Conservation (phyloP, 345 rosid genomes). For the Leavenworthia alabamica region DNA sequence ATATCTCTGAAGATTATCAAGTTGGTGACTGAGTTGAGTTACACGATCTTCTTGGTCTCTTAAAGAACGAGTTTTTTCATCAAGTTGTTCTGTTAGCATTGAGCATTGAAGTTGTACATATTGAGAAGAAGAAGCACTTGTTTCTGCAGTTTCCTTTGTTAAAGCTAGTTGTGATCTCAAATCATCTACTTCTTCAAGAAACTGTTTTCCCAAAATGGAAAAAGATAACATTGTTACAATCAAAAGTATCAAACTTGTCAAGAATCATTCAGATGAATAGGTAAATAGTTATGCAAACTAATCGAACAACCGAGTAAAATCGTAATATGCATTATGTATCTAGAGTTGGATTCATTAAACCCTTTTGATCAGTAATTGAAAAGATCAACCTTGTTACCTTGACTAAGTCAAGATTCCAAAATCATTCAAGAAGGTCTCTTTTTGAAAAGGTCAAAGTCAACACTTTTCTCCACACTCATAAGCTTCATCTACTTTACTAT, state of each 20-base stretch:
- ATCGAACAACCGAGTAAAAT: no score
- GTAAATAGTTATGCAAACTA: no score
- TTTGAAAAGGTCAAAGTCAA: slow-evolving; percentile 24
- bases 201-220: slow-evolving; percentile 14
- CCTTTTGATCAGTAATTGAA: no score
- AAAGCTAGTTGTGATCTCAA: slow-evolving; percentile 23
- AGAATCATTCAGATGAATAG: no score
- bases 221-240: no score
- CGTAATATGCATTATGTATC: no score
- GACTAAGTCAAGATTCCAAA: slow-evolving; percentile 1
- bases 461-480: slow-evolving; percentile 1
- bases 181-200: slow-evolving; percentile 23
- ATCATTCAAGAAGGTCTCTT: slow-evolving; percentile 2
- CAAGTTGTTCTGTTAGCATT: slow-evolving; percentile 46
- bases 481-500: slow-evolving; percentile 14
- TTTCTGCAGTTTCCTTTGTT: slow-evolving; percentile 48
- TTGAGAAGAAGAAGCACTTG: slow-evolving; percentile 55
- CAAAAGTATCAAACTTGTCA: no score
- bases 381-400: neutral
- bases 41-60: slow-evolving; percentile 60
- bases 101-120: slow-evolving; percentile 56
- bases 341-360: no score
- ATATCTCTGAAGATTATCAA: slow-evolving; percentile 58
- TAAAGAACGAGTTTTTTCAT: slow-evolving; percentile 45
- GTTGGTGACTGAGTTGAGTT: slow-evolving; percentile 46